These are phyloP conservation scores for Backusella tuberculispora DNA, from an alignment of 192 early-diverging fungal genomes.

Conservation along the genomic window DNA sequence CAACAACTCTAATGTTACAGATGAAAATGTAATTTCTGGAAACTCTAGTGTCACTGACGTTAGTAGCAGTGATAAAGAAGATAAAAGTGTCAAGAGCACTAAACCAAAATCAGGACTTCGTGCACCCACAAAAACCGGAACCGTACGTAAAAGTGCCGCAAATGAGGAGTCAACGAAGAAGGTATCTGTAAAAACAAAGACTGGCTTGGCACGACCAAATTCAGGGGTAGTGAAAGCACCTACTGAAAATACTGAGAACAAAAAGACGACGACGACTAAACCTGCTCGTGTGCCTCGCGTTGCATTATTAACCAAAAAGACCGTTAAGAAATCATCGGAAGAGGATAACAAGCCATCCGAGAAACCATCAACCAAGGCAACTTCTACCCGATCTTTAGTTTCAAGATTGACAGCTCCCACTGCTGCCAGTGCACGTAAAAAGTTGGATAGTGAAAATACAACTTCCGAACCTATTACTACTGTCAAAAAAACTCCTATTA, in stretches of 20 bases:
- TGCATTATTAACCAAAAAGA: conserved; percentile 25
- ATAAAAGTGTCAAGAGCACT: conserved; percentile 5
- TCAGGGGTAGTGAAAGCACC: background rate
- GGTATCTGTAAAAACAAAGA: background rate
- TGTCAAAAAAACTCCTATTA: background rate
- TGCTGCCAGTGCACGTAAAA: conserved; percentile 25
- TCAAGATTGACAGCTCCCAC: conserved; percentile 33
- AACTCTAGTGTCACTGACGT: conserved; percentile 9
- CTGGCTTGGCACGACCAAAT: background rate
- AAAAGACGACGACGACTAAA: background rate
- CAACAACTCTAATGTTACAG: conserved; percentile 10
- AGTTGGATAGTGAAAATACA: background rate
- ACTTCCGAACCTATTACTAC: background rate
- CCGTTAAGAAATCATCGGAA: conserved; percentile 9
- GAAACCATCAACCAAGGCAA: background rate
- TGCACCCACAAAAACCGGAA: background rate
- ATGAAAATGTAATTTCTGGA: conserved; percentile 6
- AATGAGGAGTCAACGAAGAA: conserved; percentile 6
- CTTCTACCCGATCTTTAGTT: background rate
- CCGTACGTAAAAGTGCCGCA: conserved; percentile 13
- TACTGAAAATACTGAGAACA: background rate
- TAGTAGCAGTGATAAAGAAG: background rate
- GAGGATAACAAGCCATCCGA: conserved; percentile 12
- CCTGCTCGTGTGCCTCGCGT: conserved; percentile 31
- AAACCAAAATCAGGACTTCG: conserved; percentile 1